Evolutionary conservation across 805 yeast genomes (phyloP), one percentile per base, ranked within the genome.

Genomic region (Kodamaea jinghongensis): DNA sequence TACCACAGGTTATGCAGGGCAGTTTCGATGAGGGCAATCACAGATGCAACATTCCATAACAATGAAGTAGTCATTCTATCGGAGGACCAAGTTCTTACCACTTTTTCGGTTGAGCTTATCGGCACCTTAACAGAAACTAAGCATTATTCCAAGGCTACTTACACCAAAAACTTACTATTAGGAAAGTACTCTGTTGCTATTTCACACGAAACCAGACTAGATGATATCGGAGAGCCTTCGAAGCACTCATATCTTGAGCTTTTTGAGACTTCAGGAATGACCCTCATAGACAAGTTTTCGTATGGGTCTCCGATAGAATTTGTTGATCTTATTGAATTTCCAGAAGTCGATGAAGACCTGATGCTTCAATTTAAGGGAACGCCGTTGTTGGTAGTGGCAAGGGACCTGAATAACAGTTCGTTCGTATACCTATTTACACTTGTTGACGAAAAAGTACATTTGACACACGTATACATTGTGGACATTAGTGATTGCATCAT

Each of bases 211-310:
- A 46, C 34, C 28, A 45, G 38, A 11, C 39, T 48, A 13, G 28
- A 41, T 28, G 51, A 37, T 30, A 15, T 26, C 31, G 51, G 46
- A 11, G 50, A 45, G 4, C 33, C 48, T 13, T 32, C 44, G 8
- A 49, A 50, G 17, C 38, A 34, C 17, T 45, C 52, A 4, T 43
- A 41, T 26, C 20, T 59, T 4, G 47, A 49, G 25, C 39, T 58
- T 22, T 32, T 56, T 5, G 45, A 55, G 25, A 34, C 34, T 17
- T 22, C 6, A 2, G 22, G 41, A 3, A 51, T 55, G 59, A 36
- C 33, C 15, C 30, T 31, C 11, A 10, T 54, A 2, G 30, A 36
- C 17, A 41, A 29, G 9, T 42, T 37, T 7, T 37, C 46, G 5
- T 39, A 38, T 15, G 17, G 39, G 6, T 30, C 33, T 1, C 45